Conservation (phyloP, 2,329 filamentous ascomycete genomes). For the Colletotrichum filicis region DNA sequence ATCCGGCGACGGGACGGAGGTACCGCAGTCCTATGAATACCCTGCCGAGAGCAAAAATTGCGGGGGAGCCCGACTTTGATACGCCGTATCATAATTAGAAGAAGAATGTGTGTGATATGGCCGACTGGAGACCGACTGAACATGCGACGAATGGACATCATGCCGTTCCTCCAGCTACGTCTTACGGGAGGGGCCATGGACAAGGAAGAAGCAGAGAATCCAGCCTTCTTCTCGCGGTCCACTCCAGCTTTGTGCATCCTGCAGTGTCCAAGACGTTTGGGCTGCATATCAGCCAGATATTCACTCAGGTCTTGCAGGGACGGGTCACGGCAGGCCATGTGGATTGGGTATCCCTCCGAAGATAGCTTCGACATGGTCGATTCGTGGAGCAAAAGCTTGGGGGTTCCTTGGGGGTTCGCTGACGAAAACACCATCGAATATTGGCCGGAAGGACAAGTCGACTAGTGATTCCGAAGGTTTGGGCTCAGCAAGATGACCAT, state of each 20-base stretch:
- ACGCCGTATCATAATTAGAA: conserved; percentile 17
- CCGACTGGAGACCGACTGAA: conserved; percentile 22
- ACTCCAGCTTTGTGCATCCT: conserved; percentile 24
- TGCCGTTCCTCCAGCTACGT: neutral
- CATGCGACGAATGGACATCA: conserved; percentile 10
- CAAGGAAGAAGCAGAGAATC: neutral
- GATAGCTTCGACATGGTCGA: conserved; percentile 23
- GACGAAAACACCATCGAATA: conserved; percentile 30
- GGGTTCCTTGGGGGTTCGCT: conserved; percentile 20
- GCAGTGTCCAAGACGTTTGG: conserved; percentile 31
- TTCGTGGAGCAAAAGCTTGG: conserved; percentile 25
- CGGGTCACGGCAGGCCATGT: conserved; percentile 27
- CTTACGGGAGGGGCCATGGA: neutral
- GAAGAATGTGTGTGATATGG: conserved; percentile 31
- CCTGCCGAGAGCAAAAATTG: conserved; percentile 24
- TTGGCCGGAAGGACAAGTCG: conserved; percentile 26
- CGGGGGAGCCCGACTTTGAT: conserved; percentile 25
- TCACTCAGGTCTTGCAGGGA: conserved; percentile 23
- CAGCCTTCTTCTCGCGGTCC: neutral
- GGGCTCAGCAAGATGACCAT: conserved; percentile 21
- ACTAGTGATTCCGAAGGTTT: conserved; percentile 30
- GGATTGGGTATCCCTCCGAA: conserved; percentile 16
- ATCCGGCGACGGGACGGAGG: conserved; percentile 6
- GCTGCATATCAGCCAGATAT: conserved; percentile 34
- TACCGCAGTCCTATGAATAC: conserved; percentile 13